phyloP scores from a whole-genome alignment of 116 monocot genomes.

The Papilionanthe hybrid region DNA sequence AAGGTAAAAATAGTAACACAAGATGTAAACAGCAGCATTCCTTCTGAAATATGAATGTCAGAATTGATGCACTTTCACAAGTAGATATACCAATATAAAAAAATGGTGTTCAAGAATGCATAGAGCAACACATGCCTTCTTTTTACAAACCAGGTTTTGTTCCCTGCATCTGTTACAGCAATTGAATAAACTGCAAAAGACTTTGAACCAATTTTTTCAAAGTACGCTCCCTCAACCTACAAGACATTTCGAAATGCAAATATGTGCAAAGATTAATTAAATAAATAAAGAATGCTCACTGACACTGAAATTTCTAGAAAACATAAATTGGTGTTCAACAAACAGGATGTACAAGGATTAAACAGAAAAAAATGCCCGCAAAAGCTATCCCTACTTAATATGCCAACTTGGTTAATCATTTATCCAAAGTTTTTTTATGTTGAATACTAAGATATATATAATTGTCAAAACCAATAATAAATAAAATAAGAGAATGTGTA shows the following conservation, averaged over 20 bases:
- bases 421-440: not conserved
- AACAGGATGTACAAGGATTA: not conserved
- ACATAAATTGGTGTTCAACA: not conserved
- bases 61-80: not conserved
- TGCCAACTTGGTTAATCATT: not conserved
- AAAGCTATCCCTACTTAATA: not conserved
- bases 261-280: constrained; percentile 1
- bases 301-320: not conserved
- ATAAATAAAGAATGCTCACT: constrained; percentile 1
- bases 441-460: not conserved
- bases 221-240: constrained; percentile 94
- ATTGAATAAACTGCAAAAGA: constrained; percentile 98
- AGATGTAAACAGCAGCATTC: not conserved
- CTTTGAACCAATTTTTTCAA: constrained; percentile 84
- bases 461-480: not conserved
- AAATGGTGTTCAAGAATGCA: constrained; percentile 4
- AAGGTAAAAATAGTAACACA: not conserved
- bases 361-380: not conserved
- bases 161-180: constrained; percentile 83
- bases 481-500: not conserved
- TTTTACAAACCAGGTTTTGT: constrained; percentile 89
- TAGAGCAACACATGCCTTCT: constrained; percentile 62
- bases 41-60: not conserved
- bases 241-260: constrained; percentile 14
- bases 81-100: constrained; percentile 8